These are phyloP conservation scores for Ceratocystis papillata DNA, from an alignment of 2,329 filamentous ascomycete species.

Conservation along the genomic window DNA sequence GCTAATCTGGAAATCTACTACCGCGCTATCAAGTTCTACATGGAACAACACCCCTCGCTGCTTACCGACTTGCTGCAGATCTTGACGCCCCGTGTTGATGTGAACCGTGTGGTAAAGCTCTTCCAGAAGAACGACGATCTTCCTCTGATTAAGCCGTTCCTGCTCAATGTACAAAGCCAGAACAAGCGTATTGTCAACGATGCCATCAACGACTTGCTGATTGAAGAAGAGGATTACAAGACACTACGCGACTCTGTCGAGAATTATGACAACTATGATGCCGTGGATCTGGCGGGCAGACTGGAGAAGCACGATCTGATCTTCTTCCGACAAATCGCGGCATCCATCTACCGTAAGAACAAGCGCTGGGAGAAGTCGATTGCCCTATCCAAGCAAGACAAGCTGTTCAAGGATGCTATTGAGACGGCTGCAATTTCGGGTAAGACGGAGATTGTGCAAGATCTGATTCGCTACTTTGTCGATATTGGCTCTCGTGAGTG, in stretches of 20 bases:
- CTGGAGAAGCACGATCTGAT: conserved; percentile 96
- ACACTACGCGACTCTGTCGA: conserved; percentile 93
- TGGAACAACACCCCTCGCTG: conserved; percentile 90
- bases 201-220: conserved; percentile 92
- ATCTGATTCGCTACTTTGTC: conserved; percentile 93
- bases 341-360: conserved; percentile 98
- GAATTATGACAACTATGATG: conserved; percentile 98
- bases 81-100: conserved; percentile 86
- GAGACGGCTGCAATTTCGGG: conserved; percentile 89
- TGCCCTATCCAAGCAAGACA: conserved; percentile 94
- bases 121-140: conserved; percentile 98
- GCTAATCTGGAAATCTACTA: conserved; percentile 99
- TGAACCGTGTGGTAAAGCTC: conserved; percentile 98
- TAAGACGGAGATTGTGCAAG: conserved; percentile 88
- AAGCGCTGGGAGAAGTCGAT: conserved; percentile 99
- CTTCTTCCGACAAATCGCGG: conserved; percentile 98
- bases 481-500: conserved; percentile 98
- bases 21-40: conserved; percentile 89
- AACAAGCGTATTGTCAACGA: conserved; percentile 98
- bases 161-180: conserved; percentile 88
- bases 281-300: conserved; percentile 79
- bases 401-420: conserved; percentile 98
- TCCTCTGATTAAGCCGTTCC: conserved; percentile 95
- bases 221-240: conserved; percentile 99
- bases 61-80: conserved; percentile 91